phyloP scores from a whole-genome alignment of 106 monocot genomes.

The Dendrobium huoshanense region DNA sequence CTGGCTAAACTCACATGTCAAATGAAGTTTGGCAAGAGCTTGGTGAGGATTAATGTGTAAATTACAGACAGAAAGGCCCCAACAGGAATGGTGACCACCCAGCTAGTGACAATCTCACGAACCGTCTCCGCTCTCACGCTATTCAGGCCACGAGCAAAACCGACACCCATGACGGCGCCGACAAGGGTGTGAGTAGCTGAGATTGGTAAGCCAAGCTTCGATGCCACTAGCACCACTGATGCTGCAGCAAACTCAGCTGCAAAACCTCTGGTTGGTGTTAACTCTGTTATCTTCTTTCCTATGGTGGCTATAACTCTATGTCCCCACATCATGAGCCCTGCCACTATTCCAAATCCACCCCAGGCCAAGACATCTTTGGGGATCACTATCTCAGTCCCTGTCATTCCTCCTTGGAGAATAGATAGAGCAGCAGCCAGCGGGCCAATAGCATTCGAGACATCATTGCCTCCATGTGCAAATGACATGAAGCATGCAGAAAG shows the following conservation, averaged over 20 bases:
- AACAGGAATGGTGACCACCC: constrained; percentile 88
- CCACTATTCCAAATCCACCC: constrained; percentile 98
- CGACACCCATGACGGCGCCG: constrained; percentile 95
- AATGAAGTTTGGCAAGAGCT: constrained; percentile 32
- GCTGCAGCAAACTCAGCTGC: constrained; percentile 98
- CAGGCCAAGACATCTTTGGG: constrained; percentile 90
- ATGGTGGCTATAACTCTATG: constrained; percentile 95
- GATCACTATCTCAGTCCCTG: constrained; percentile 63
- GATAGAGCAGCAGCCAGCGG: constrained; percentile 86
- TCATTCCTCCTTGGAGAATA: constrained; percentile 60
- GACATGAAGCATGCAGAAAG: constrained; percentile 99
- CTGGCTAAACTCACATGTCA: neutral
- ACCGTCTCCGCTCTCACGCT: constrained; percentile 83
- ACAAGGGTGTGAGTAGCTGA: constrained; percentile 98
- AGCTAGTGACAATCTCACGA: constrained; percentile 74
- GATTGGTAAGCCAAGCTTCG: constrained; percentile 91
- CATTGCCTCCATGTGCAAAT: constrained; percentile 94
- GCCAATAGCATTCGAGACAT: constrained; percentile 96
- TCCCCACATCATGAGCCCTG: constrained; percentile 97
- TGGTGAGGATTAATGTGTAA: constrained; percentile 66
- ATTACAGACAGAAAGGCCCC: constrained; percentile 68
- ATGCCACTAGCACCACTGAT: constrained; percentile 83
- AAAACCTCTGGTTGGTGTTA: constrained; percentile 93
- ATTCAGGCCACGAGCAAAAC: constrained; percentile 84
- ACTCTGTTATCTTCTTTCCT: constrained; percentile 92